A percentile compares a stretch with the other conserved stretches of the same genome.
Evolutionary conservation across 176 grass and related monocot genomes (phyloP).

Genomic region (Eragrostis curvula): DNA sequence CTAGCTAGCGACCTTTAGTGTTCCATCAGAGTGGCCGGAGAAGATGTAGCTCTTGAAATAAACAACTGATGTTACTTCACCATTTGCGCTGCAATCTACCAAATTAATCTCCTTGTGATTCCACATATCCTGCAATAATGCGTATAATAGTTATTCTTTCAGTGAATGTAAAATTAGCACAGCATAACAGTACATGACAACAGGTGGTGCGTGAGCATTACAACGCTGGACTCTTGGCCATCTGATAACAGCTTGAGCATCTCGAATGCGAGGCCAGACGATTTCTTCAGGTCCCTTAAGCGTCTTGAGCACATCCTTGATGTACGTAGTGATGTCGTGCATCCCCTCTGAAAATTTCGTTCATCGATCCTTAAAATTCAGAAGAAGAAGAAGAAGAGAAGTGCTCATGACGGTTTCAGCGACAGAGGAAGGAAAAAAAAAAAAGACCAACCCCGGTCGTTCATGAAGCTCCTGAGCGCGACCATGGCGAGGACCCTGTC

Average conservation of each 20-base stretch:
- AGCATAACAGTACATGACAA: not conserved
- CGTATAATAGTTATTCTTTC: not conserved
- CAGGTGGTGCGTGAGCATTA: conserved; percentile 6
- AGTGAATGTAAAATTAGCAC: not conserved
- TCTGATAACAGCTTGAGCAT: conserved; percentile 80
- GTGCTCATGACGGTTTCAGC: not conserved
- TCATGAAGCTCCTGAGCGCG: conserved; percentile 72
- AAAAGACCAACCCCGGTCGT: conserved; percentile 44
- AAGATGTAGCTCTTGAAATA: conserved; percentile 63
- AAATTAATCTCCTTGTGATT: conserved; percentile 63
- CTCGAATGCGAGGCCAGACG: conserved; percentile 63
- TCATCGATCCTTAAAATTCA: not conserved
- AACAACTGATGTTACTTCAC: conserved; percentile 57
- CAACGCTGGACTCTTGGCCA: conserved; percentile 72
- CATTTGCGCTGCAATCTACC: conserved; percentile 62
- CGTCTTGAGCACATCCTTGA: conserved; percentile 72
- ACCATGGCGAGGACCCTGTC: conserved; percentile 71
- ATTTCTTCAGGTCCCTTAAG: conserved; percentile 73
- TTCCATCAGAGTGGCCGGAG: conserved; percentile 71
- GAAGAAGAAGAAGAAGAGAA: no score
- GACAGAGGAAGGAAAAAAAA: no score
- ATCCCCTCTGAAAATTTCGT: conserved; percentile 56
- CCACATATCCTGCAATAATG: conserved; percentile 61
- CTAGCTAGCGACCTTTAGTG: conserved; percentile 54
- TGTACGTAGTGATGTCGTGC: conserved; percentile 60